These are phyloP conservation scores for Aspergillus fischeri DNA, from an alignment of 2,329 filamentous ascomycete species.

Conservation along the genomic window DNA sequence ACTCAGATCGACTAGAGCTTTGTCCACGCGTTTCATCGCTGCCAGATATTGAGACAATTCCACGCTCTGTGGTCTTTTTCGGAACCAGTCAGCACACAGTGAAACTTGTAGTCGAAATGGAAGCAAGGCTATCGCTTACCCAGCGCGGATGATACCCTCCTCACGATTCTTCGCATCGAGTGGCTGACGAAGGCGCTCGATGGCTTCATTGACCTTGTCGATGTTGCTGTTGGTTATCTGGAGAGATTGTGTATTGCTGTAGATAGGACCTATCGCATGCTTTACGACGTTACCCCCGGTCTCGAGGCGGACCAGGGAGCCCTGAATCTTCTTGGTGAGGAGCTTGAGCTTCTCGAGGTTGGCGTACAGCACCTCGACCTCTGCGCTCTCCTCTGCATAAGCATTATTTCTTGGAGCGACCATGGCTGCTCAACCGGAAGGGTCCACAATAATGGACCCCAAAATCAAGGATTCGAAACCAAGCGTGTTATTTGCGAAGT, in stretches of 20 bases:
- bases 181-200: conserved; percentile 84
- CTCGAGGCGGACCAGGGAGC: conserved; percentile 77
- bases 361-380: conserved; percentile 63
- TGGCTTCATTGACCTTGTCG: conserved; percentile 77
- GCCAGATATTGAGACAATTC: conserved; percentile 81
- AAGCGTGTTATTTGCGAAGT: neutral
- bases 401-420: conserved; percentile 53
- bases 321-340: conserved; percentile 92
- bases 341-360: conserved; percentile 87
- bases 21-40: conserved; percentile 83
- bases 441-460: conserved; percentile 14
- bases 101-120: neutral
- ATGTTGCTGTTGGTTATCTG: conserved; percentile 89
- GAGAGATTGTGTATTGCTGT: conserved; percentile 83
- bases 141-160: conserved; percentile 82
- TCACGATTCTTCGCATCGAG: conserved; percentile 88
- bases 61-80: conserved; percentile 65
- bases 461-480: conserved; percentile 6
- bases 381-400: conserved; percentile 63
- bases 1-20: conserved; percentile 78
- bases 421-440: conserved; percentile 38
- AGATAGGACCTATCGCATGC: conserved; percentile 87
- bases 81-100: neutral
- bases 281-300: conserved; percentile 85
- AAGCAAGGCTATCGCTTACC: conserved; percentile 43